Evolutionary conservation across 2,329 filamentous ascomycete genomes (phyloP).

Genomic region (Neofusicoccum ribis): DNA sequence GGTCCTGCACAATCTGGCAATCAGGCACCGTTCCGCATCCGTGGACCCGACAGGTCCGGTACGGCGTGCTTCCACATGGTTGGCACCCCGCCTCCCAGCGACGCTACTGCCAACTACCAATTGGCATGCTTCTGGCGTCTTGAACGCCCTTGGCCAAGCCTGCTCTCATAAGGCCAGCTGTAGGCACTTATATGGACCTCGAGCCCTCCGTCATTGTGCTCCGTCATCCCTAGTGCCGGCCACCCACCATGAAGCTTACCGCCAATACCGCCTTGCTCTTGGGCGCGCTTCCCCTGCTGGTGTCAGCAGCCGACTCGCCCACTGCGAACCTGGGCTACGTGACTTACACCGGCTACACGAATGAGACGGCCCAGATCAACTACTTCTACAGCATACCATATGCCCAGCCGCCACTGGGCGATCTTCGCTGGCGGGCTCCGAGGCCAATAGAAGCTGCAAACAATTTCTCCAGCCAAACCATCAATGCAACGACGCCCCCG

Average conservation of each 20-base stretch:
- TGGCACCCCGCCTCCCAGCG: no score
- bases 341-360: constrained; percentile 23
- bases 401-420: constrained; percentile 30
- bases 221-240: background rate
- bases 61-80: background rate
- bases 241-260: background rate
- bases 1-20: background rate
- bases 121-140: background rate
- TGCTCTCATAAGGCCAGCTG: background rate
- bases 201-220: background rate
- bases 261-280: background rate
- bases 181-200: background rate
- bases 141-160: background rate
- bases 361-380: constrained; percentile 22
- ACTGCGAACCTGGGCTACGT: constrained; percentile 22
- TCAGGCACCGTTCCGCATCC: background rate
- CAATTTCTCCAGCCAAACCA: constrained; percentile 23
- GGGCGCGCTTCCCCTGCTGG: background rate
- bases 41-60: background rate
- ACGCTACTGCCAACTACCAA: no score
- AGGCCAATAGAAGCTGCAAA: constrained; percentile 28
- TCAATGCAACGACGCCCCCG: constrained; percentile 29
- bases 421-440: constrained; percentile 35
- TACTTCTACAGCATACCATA: constrained; percentile 29
- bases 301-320: background rate